These are phyloP conservation scores for Heliophila coronopifolia DNA, from an alignment of 441 rosid species.

Conservation along the genomic window DNA sequence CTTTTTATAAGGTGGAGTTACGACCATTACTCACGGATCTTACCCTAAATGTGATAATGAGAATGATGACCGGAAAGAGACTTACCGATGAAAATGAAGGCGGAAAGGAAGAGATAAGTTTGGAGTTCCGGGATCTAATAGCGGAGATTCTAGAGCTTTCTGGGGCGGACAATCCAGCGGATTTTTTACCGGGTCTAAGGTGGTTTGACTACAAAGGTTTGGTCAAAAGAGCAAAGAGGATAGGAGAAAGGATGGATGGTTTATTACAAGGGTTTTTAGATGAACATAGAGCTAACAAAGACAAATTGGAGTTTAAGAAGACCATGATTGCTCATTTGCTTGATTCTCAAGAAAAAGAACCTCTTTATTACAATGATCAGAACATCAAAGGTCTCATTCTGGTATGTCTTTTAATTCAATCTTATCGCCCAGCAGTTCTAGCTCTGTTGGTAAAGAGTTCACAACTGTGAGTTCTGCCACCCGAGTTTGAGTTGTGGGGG, in stretches of 20 bases:
- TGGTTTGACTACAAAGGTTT: conserved; percentile 22
- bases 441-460: too few relatives aligned
- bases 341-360: conserved; percentile 36
- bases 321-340: conserved; percentile 49
- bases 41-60: conserved; percentile 27
- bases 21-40: conserved; percentile 30
- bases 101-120: conserved; percentile 15
- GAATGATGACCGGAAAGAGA: conserved; percentile 35
- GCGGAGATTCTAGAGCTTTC: conserved; percentile 19
- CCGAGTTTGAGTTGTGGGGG: too few relatives aligned
- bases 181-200: conserved; percentile 34
- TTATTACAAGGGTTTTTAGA: conserved; percentile 36
- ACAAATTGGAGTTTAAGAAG: conserved; percentile 19
- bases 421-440: too few relatives aligned
- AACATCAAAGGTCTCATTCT: conserved; percentile 45
- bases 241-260: conserved; percentile 29
- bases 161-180: conserved; percentile 24
- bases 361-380: conserved; percentile 38
- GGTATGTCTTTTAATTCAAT: conserved; percentile 27
- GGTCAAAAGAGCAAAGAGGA: conserved; percentile 21
- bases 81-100: conserved; percentile 3
- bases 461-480: too few relatives aligned
- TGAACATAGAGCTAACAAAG: conserved; percentile 25
- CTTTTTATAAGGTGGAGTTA: conserved; percentile 21
- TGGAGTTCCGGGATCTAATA: conserved; percentile 25